Evolutionary conservation across 768 basidiomycete genomes (phyloP).

Genomic region (Phlebiopsis gigantea): DNA sequence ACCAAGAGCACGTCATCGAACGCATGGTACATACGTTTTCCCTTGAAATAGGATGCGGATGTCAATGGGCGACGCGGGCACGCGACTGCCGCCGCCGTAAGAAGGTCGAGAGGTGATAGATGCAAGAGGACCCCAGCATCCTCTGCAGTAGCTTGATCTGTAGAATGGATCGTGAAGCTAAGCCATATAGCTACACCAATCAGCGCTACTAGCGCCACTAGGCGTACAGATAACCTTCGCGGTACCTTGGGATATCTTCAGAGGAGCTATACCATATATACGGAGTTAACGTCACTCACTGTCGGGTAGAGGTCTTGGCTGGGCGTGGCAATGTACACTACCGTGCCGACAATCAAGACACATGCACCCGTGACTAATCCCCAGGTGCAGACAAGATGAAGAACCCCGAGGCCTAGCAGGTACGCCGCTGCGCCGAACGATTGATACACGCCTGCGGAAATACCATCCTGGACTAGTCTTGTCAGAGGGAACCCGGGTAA

Average conservation of each 20-base stretch:
- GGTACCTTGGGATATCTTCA: neutral
- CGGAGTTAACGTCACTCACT: neutral
- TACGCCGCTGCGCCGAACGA: constrained; percentile 19
- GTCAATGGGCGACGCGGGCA: constrained; percentile 23
- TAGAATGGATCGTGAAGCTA: neutral
- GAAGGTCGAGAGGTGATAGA: constrained; percentile 3
- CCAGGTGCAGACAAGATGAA: constrained; percentile 6
- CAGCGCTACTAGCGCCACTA: neutral
- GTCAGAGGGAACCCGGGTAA: neutral
- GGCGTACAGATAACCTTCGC: neutral
- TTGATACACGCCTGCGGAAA: constrained; percentile 21
- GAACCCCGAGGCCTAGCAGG: constrained; percentile 13
- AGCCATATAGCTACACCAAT: constrained; percentile 1
- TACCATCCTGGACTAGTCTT: constrained; percentile 27
- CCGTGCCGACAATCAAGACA: constrained; percentile 19
- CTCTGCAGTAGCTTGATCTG: neutral
- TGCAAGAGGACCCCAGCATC: neutral
- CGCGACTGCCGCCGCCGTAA: neutral
- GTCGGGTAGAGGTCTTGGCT: neutral
- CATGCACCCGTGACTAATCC: constrained; percentile 18
- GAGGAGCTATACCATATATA: neutral
- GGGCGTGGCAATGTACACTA: constrained; percentile 7
- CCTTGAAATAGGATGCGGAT: constrained; percentile 9
- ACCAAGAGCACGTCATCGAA: constrained; percentile 41
- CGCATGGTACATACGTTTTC: constrained; percentile 25